Evolutionary conservation across 208 protist genomes (phyloP), one percentile per base, ranked within the genome.

Genomic region (Angomonas deanei): DNA sequence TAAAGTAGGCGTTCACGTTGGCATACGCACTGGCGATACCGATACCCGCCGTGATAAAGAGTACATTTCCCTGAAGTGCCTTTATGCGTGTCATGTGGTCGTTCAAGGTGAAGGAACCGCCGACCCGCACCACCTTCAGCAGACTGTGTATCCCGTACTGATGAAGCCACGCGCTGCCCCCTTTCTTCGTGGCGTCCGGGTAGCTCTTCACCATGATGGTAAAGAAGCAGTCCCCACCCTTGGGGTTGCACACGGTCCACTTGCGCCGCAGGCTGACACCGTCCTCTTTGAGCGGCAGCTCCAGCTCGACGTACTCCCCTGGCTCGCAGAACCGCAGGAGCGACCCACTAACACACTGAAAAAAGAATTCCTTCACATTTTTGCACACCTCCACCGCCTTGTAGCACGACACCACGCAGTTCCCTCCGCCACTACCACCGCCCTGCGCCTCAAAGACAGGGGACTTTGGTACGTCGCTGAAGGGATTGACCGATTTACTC

Each of bases 11-110:
- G 47, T 78, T 72, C 23, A 94, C 58, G 19, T 73, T 78, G 6
- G 86, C 84, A 47, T 80, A 88, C 4, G 80, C 74, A 39, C 72
- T 68, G 19, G 78, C 91, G 30, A 94, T 77, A 59, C 80, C 84
- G 61, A 92, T 84, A 19, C 59, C 84, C 10, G 84, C 91, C 13
- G 86, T 89, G 48, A 96, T 61, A 69, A 83, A 84, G 27, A 93
- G 62, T 62, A 93, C 68, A 36, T 67, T 60, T 31, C 90, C 86
- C 2, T 62, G 38, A 8, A 82, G 47, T 17, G 49, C 54, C 3
- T 74, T 70, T 6, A 93, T 70, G 1, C 74, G 76, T 3, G 64
- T 39, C 26, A 75, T 58, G 50, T 93, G 76, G 54, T 83, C 72
- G 17, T 60, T 66, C 26, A 92, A 65, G 8, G 84, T 94, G 63